Conservation (phyloP, 2,329 filamentous ascomycete genomes). For the Pseudogymnoascus sp. region DNA sequence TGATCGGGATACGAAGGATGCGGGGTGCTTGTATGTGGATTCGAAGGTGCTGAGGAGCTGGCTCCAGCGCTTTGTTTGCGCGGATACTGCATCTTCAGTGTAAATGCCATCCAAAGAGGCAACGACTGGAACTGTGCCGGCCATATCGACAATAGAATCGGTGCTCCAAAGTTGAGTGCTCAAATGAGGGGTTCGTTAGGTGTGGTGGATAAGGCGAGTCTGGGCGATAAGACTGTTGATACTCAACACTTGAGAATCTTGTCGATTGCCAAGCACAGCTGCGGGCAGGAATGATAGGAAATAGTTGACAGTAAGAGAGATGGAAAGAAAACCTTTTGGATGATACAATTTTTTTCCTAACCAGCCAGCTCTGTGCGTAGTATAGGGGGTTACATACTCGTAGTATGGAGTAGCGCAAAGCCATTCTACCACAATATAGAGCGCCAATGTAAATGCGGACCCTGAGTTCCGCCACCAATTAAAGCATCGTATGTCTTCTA, state of each 20-base stretch:
- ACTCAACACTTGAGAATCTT: not conserved
- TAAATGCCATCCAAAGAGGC: constrained; percentile 75
- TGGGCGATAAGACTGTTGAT: not conserved
- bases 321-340: not conserved
- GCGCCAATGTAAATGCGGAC: not conserved
- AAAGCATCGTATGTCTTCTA: not conserved
- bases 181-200: constrained; percentile 11
- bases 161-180: not conserved
- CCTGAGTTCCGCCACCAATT: constrained; percentile 6
- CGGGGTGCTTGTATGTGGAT: constrained; percentile 56
- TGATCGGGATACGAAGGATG: constrained; percentile 79
- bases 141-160: constrained; percentile 34
- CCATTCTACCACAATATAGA: not conserved
- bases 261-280: not conserved
- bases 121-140: constrained; percentile 61
- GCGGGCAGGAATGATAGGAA: not conserved
- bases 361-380: not conserved
- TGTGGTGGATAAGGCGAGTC: not conserved
- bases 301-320: not conserved
- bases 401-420: not conserved
- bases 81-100: constrained; percentile 58
- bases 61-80: constrained; percentile 68
- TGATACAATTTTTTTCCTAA: constrained; percentile 2
- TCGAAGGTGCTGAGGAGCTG: constrained; percentile 63
- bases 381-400: not conserved